Evolutionary conservation across 371 early-diverging fungal genomes (phyloP), one percentile per base, ranked within the genome.

Genomic region (Mortierella sp.): DNA sequence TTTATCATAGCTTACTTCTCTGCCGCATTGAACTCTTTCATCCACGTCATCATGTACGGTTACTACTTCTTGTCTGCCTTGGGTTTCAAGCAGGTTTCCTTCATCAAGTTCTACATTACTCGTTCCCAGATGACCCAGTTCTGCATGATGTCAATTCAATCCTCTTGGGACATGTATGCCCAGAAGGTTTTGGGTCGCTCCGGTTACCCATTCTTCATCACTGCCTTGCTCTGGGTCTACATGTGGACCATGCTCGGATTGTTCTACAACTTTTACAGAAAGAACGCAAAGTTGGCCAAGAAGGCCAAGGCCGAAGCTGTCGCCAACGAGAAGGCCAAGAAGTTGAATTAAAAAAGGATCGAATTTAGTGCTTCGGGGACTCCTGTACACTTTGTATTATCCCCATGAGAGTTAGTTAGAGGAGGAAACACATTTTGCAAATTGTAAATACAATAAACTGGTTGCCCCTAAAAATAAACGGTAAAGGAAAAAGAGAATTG

Each of bases 41-140:
- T 91, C 56, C 91, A 91, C 60, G 89, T 90, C 31, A 82, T 91
- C 64, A 91, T 91, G 91, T 91, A 90, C 70, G 87, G 86, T 19
- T 90, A 90, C 81, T 91, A 88, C 70, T 83, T 87, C 68, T 61
- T 84, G 58, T 84, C 86, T 10, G 77, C 83, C 10, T 34, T 85
- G 28, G 84, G 85, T 22, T 61, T 85, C 75, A 80, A 80, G 75
- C 83, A 77, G 69, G 89, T 90, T 17, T 68, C 85, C 10, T 84
- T 89, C 66, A 65, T 90, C 70, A 88, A 89, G 78, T 78, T 76
- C 68, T 91, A 85, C 82, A 91, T 91, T 51, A 91, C 91, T 19
- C 56, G 69, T 34, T 81, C 85, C 35, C 91, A 91, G 76, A 88
- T 91, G 88, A 88, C 88, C 3, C 91, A 91, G 79, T 91, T 91